Base-by-base conservation (phyloP, 108 stramenopile genomes). In the Mediolabrus comicus region DNA sequence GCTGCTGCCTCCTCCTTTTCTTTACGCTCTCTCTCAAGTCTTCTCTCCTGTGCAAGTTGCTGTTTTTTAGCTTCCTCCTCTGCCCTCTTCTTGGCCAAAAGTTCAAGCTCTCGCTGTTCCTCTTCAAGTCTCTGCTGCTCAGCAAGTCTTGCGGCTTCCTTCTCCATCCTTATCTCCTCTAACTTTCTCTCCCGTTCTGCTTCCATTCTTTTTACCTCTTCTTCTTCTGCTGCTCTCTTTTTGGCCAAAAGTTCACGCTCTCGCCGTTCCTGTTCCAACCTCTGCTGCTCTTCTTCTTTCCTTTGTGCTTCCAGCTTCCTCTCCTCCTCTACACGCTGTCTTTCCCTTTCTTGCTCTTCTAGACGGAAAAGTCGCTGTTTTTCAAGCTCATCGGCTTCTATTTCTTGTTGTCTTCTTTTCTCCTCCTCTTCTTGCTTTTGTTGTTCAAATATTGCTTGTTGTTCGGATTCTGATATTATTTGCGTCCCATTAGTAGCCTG, bases 101-200 rank as follows among this genome's bases (percentile, higher is more conserved):
- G 24, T 19, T 51, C 53, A 24, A 19, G 28, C 46, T 70, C 62
- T 8, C 24, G 28, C 4, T n/a, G 31, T 16, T 70, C 56, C 6
- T 57, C 11, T 32, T 32, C 56, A 2, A 57, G 56, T 33, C 56
- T 30, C 24, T 57, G 17, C 5, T 32, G 7, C 30, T 70, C 69
- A 7, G 69, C 43, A 4, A 2, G 17, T 28, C 49, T 31, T 30
- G 19, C 41, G 22, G 13, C 49, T 29, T 39, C 24, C 65, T 31
- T 12, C 64, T 35, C 16, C 38, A 51, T 11, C 34, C 35, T 16
- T 39, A 12, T n/a, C 9, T 65, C 59, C 28, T 52, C 59, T 61
- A 33, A 13, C n/a, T 29, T 78, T 67, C 60, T 17, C 1, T 25
- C 36, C 62, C 22, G 35, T 73, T 34, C 55, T 67, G 4, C 39